Evolutionary conservation across 345 rosid species (phyloP).

Genomic region (Laguncularia racemosa): DNA sequence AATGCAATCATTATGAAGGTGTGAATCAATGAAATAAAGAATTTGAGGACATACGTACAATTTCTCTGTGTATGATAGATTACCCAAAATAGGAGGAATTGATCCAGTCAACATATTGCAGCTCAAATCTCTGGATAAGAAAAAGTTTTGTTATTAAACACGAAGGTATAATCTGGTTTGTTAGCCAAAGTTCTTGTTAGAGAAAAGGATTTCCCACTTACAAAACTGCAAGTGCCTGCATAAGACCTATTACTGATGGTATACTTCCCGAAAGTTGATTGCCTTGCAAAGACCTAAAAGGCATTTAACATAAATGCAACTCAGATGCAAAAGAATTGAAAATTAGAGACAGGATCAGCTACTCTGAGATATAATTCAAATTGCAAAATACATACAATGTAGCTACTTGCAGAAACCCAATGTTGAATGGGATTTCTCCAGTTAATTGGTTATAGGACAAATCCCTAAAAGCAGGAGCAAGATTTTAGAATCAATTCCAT

Average conservation of each 20-base stretch:
- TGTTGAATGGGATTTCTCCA: constrained; percentile 92
- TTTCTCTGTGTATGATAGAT: constrained; percentile 85
- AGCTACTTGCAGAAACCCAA: constrained; percentile 97
- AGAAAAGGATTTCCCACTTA: constrained; percentile 30
- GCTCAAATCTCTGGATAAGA: constrained; percentile 67
- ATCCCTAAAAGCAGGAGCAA: constrained; percentile 42
- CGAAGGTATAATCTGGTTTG: background rate
- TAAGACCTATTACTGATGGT: constrained; percentile 93
- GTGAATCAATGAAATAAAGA: background rate
- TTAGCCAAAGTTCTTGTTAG: background rate
- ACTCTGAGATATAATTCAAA: background rate
- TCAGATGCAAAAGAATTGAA: background rate
- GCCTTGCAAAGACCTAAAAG: constrained; percentile 85
- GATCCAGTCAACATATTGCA: constrained; percentile 79
- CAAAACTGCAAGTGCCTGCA: constrained; percentile 99
- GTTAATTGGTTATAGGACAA: constrained; percentile 86
- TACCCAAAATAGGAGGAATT: constrained; percentile 87
- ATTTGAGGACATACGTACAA: constrained; percentile 39
- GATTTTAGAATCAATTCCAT: background rate
- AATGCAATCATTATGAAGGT: background rate
- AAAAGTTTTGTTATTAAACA: constrained; percentile 4
- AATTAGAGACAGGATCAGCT: background rate
- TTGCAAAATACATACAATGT: constrained; percentile 57
- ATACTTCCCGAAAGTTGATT: constrained; percentile 75
- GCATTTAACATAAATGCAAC: background rate